Evolutionary conservation across 768 basidiomycete species (phyloP).

Genomic region (Paxillus rubicundulus): DNA sequence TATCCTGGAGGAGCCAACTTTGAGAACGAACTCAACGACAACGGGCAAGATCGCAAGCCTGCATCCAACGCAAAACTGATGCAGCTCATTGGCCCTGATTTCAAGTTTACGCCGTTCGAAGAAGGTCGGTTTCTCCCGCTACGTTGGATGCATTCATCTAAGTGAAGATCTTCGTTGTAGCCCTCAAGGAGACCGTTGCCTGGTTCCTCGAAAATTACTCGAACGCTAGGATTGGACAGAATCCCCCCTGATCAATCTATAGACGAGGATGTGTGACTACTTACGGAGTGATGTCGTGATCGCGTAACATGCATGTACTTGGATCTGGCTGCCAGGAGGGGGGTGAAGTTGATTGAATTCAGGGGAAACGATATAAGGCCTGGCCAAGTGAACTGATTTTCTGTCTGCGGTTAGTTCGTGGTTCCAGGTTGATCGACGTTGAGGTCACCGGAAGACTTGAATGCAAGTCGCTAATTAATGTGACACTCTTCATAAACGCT

Average conservation of each 20-base stretch:
- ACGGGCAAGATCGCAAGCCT: constrained; percentile 95
- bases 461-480: too few species aligned
- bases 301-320: background rate
- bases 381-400: too few species aligned
- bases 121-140: constrained; percentile 46
- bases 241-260: constrained; percentile 6
- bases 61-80: constrained; percentile 90
- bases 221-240: constrained; percentile 61
- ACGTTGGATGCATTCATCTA: constrained; percentile 2
- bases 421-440: too few species aligned
- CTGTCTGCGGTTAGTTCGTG: too few species aligned
- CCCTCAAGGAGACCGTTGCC: constrained; percentile 71
- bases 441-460: too few species aligned
- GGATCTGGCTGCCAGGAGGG: too few species aligned
- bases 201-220: constrained; percentile 89
- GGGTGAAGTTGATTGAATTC: background rate
- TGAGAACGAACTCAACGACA: constrained; percentile 62
- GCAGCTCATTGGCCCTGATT: constrained; percentile 63
- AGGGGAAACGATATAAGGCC: too few species aligned
- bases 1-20: constrained; percentile 79
- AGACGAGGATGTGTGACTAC: constrained; percentile 7
- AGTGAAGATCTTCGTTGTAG: constrained; percentile 34
- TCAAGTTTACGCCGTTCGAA: constrained; percentile 91
- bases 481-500: too few species aligned
- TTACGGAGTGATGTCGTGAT: background rate